These are phyloP conservation scores for Yarrowia sp. DNA, from an alignment of 805 yeast genomes.

Conservation along the genomic window DNA sequence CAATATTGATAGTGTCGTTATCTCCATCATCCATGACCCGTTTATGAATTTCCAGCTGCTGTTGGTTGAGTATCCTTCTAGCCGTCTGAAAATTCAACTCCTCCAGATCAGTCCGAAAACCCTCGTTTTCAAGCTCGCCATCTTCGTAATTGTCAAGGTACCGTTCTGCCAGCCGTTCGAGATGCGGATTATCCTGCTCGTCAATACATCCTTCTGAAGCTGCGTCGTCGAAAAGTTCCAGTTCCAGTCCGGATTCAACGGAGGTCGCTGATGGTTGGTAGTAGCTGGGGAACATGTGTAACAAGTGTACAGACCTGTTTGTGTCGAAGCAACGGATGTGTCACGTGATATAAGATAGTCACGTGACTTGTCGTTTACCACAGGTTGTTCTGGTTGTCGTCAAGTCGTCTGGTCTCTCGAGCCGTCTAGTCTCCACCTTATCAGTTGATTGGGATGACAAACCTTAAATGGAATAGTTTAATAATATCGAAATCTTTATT, in stretches of 20 bases:
- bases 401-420: too few relatives aligned
- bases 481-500: too few relatives aligned
- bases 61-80: neutral
- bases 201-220: conserved; percentile 16
- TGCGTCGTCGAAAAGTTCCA: conserved; percentile 22
- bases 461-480: too few relatives aligned
- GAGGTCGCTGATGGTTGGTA: neutral
- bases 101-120: conserved; percentile 17
- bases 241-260: neutral
- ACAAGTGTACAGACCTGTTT: neutral
- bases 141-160: conserved; percentile 16
- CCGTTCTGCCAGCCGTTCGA: conserved; percentile 3
- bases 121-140: conserved; percentile 18
- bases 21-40: conserved; percentile 30
- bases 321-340: too few relatives aligned
- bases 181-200: conserved; percentile 23
- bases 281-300: neutral
- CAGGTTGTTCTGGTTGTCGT: too few relatives aligned
- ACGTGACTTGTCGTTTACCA: too few relatives aligned
- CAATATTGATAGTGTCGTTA: conserved; percentile 28
- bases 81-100: conserved; percentile 19
- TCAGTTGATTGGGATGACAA: too few relatives aligned
- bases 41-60: conserved; percentile 1
- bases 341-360: too few relatives aligned
- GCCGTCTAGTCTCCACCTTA: too few relatives aligned